Base-by-base conservation (phyloP, 768 basidiomycete species). In the Auricularia heimuer region DNA sequence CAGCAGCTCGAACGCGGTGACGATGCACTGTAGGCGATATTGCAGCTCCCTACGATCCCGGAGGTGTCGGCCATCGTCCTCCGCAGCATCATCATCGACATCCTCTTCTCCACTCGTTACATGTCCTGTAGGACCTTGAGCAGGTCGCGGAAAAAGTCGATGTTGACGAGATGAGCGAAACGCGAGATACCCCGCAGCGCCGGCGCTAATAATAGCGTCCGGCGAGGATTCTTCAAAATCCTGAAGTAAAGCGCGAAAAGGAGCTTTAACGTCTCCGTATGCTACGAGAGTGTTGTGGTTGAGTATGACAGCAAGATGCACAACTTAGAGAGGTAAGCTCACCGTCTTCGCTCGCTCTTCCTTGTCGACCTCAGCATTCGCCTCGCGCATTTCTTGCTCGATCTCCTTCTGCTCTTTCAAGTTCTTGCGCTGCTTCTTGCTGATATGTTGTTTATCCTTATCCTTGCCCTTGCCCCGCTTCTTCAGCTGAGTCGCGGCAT, bases 91-190 rank as follows among this genome's bases (percentile, higher is more conserved):
- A 35, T 78, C 76, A 65, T 77, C 76, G 58, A 79, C 78, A 14
- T 61, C 54, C 54, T 68, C 67, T 51, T 81, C 79, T 42, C 71
- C 70, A 10, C 18, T 45, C 84, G 84, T 62, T 78, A 71, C 70
- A 95, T 85, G 65, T 81, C 82, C 76, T 90, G 90, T 39, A 99
- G 80, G 4, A 94, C 92, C 63, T 84, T 81, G 79, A 99, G 83
- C 60, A 99, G 80, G 77, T 99, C 97, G 71, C 89, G 88, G 85
- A 98, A 99, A 78, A 99, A 98, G 74, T 99, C 95, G 70, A 98
- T 84, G 75, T 97, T 99, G 74, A 99, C 94, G 65, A 98, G 84
- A 73, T 98, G 97, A 1, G 96, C 89, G 72, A 92, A 98, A 77
- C 86, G 88, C 2, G 94, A 87, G 70, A 98, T 90, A 67, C 97